Base-by-base conservation (phyloP, 1,284 basidiomycete species). In the Tilletiopsis washingtonensis region DNA sequence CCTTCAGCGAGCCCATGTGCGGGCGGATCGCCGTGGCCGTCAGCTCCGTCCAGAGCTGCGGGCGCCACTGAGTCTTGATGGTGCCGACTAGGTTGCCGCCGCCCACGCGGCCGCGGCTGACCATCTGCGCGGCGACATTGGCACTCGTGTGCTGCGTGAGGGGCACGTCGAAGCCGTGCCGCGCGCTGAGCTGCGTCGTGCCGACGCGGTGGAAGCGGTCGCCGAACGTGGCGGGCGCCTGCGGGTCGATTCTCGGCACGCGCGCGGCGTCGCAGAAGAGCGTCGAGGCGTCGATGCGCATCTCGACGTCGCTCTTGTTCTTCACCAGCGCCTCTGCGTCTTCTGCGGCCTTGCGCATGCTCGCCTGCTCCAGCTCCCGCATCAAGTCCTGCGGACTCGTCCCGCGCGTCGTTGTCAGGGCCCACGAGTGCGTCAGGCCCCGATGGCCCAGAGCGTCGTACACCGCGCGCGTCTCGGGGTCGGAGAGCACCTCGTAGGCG, bases 211-310 rank as follows among this genome's bases (percentile, higher is more conserved):
- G 50, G 24, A 64, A 27, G 0, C 69, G 45, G 5, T 71, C 66
- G 6, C 37, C 24, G 4, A 58, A 40, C 0, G 59, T 57, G 11
- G 65, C 43, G 4, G 47, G 27, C 15, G 14, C 20, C 1, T 38
- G 41, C 6, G 52, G 25, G 4, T 93, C 93, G 75, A 75, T 93
- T 3, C 94, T 94, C 74, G 91, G 91, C 6, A 77, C 78, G 40
- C 88, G 85, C 75, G 89, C 93, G 86, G 69, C 85, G 41, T 76
- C 83, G 67, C 91, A 94, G 42, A 73, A 73, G 27, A 73, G 45
- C n/a, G 60, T 47, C n/a, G 47, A 55, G 5, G 68, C 68, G 53
- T 73, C 67, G 34, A 73, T 48, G 37, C 56, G 53, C 9, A 62
- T 64, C 20, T 56, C 60, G 41, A 69, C 69, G 36, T 75, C 76